A percentile compares a stretch with the other conserved stretches of the same genome.
Conservation (phyloP, 163 green algal genomes). For the Coccomyxa subellipsoidea region DNA sequence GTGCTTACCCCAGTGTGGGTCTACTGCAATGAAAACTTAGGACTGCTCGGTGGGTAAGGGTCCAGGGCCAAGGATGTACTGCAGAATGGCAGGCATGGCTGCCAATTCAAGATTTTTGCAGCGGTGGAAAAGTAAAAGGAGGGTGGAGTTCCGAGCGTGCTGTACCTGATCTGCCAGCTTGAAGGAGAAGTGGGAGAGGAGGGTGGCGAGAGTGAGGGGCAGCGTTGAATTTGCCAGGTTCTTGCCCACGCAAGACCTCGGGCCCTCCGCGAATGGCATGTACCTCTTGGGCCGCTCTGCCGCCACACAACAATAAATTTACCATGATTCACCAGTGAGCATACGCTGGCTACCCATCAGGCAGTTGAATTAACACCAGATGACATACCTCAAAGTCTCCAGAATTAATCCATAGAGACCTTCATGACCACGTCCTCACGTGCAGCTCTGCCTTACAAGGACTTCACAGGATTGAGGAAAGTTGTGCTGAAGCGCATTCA, state of each 20-base stretch:
- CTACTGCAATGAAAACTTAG: no score
- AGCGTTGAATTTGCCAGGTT: slow-evolving; percentile 22
- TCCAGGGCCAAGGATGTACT: no score
- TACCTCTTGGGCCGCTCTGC: slow-evolving; percentile 23
- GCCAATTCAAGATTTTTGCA: no score
- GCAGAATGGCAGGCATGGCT: no score
- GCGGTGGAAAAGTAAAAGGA: background rate
- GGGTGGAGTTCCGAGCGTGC: background rate
- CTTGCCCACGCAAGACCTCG: slow-evolving; percentile 27
- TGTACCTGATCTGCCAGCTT: slow-evolving; percentile 12
- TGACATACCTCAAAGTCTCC: background rate
- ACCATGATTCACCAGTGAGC: background rate
- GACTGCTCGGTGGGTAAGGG: no score
- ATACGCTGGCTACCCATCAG: no score
- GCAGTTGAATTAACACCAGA: background rate
- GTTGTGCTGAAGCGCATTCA: background rate
- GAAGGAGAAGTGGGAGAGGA: slow-evolving; percentile 20
- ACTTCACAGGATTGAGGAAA: no score
- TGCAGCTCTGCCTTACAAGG: no score
- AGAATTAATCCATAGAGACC: background rate
- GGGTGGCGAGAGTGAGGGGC: slow-evolving; percentile 3
- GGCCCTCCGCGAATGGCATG: slow-evolving; percentile 35
- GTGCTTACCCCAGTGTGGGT: no score
- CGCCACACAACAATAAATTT: no score
- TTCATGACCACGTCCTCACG: background rate